Percentiles rank a stretch among this genome's conserved stretches.
Conservation (phyloP, 2,329 filamentous ascomycete genomes). For the Cryoendolithus antarcticus region DNA sequence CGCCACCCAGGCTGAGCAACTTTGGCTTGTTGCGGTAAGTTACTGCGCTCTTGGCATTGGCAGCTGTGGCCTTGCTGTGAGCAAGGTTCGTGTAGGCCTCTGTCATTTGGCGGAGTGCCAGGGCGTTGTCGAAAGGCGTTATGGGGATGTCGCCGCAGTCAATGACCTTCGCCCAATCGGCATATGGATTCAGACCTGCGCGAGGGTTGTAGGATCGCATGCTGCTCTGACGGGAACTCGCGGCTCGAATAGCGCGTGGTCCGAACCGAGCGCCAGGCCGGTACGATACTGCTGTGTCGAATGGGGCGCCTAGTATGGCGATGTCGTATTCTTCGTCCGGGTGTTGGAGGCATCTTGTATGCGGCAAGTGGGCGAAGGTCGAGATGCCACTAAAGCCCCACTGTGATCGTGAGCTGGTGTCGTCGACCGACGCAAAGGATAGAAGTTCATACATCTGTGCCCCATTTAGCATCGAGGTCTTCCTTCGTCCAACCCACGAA, state of each 20-base stretch:
- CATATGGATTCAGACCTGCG: conserved; percentile 72
- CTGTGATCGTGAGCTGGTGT: conserved; percentile 6
- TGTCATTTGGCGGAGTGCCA: conserved; percentile 75
- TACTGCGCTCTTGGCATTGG: conserved; percentile 25
- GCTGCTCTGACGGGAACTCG: conserved; percentile 66
- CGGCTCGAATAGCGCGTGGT: conserved; percentile 73
- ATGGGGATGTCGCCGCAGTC: conserved; percentile 89
- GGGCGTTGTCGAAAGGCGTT: conserved; percentile 71
- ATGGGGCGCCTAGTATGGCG: conserved; percentile 37
- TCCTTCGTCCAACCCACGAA: conserved; percentile 16
- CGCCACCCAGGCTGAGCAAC: conserved; percentile 36
- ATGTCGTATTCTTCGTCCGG: conserved; percentile 34
- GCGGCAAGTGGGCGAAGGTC: conserved; percentile 34
- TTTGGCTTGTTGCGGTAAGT: conserved; percentile 33
- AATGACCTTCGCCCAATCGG: conserved; percentile 62
- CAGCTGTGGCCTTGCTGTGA: conserved; percentile 25
- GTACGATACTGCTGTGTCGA: conserved; percentile 38
- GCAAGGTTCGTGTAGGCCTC: conserved; percentile 63
- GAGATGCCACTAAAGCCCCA: conserved; percentile 24
- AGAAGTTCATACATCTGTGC: conserved; percentile 12
- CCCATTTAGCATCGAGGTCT: conserved; percentile 19
- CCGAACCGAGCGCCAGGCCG: conserved; percentile 55
- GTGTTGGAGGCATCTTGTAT: conserved; percentile 36
- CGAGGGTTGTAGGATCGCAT: conserved; percentile 61
- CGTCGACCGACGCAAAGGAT: background rate